Percentiles rank a stretch among this genome's conserved stretches.
Evolutionary conservation across 2,329 filamentous ascomycete genomes (phyloP).

Genomic region (Claviceps arundinis): DNA sequence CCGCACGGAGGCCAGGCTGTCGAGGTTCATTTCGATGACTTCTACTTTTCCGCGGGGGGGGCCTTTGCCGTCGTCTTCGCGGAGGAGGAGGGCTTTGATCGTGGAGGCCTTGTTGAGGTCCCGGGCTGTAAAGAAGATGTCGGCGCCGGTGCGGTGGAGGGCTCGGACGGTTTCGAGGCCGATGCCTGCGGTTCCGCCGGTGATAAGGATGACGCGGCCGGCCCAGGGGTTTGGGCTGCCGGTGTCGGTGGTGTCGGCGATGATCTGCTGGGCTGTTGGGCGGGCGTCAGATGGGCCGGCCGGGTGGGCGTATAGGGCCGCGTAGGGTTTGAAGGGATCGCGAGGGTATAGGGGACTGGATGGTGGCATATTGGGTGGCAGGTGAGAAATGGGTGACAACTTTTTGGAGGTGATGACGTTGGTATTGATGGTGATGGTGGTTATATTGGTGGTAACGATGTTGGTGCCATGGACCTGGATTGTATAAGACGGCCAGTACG

Average conservation of each 20-base stretch:
- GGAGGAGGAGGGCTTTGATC: background rate
- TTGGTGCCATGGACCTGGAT: too few relatives aligned
- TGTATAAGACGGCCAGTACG: too few relatives aligned
- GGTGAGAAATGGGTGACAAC: too few relatives aligned
- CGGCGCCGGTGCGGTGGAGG: background rate
- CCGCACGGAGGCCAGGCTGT: background rate
- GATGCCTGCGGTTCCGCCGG: background rate
- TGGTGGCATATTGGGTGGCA: too few relatives aligned
- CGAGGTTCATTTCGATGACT: background rate
- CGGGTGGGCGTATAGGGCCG: background rate
- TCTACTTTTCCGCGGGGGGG: background rate
- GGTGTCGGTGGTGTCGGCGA: background rate
- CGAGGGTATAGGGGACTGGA: background rate
- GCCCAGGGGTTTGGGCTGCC: background rate
- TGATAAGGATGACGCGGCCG: background rate
- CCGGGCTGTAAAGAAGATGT: background rate
- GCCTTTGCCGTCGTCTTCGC: background rate
- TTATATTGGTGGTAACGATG: too few relatives aligned
- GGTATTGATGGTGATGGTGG: too few relatives aligned
- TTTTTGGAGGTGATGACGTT: too few relatives aligned
- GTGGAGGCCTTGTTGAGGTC: background rate
- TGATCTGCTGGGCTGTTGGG: background rate
- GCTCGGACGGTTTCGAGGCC: background rate
- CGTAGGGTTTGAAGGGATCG: background rate
- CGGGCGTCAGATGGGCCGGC: background rate